Percentiles rank a stretch among this genome's conserved stretches.
Evolutionary conservation across 352 stramenopile species (phyloP).

Genomic region (Phytopythium montanum): DNA sequence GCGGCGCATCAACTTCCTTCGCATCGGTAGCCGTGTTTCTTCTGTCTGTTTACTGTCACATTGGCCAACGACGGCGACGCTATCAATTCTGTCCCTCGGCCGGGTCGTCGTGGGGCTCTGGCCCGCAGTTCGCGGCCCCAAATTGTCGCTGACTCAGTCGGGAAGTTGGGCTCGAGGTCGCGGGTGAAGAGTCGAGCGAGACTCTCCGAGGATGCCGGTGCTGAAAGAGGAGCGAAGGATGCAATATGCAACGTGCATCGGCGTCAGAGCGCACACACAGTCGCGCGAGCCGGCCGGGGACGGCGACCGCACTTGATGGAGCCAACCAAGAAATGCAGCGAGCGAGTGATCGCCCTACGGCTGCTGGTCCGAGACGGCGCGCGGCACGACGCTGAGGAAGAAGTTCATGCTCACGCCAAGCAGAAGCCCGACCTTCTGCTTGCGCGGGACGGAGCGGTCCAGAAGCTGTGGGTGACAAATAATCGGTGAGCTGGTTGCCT

Average conservation of each 20-base stretch:
- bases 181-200: not conserved
- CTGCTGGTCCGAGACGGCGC: slow-evolving; percentile 63
- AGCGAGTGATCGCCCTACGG: slow-evolving; percentile 14
- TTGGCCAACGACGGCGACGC: not conserved
- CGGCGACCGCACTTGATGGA: not conserved
- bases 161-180: not conserved
- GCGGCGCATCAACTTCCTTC: not conserved
- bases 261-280: slow-evolving; percentile 1
- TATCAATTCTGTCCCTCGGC: not conserved
- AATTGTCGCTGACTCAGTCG: not conserved
- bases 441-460: slow-evolving; percentile 80
- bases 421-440: slow-evolving; percentile 83
- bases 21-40: not conserved
- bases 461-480: slow-evolving; percentile 43
- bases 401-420: slow-evolving; percentile 89
- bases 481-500: not conserved
- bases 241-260: slow-evolving; percentile 7
- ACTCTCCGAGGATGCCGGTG: not conserved
- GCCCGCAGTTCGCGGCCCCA: not conserved
- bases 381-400: slow-evolving; percentile 85
- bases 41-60: slow-evolving; percentile 2
- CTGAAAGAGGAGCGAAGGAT: not conserved
- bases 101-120: not conserved
- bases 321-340: not conserved
- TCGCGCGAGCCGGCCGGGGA: not conserved